Evolutionary conservation across 2,329 filamentous ascomycete genomes (phyloP).

Genomic region (Microdochium paspali): DNA sequence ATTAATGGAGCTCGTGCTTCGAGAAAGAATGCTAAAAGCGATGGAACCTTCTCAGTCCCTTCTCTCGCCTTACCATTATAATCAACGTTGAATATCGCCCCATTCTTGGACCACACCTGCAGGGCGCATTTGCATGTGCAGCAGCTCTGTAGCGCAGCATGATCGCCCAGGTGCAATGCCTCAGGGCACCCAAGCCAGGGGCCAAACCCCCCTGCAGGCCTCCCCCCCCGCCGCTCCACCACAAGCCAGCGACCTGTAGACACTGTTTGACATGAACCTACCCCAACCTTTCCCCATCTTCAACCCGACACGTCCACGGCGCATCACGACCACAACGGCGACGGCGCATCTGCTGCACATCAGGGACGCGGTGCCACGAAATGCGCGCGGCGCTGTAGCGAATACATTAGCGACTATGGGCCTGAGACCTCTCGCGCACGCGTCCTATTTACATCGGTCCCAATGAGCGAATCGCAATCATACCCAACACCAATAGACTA

Average conservation of each 20-base stretch:
- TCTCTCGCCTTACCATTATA: no score
- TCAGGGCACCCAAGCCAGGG: background rate
- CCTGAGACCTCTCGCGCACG: background rate
- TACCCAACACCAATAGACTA: background rate
- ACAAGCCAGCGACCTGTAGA: background rate
- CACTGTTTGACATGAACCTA: background rate
- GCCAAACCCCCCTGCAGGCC: background rate
- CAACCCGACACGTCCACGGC: background rate
- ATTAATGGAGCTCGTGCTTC: no score
- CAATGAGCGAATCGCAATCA: background rate
- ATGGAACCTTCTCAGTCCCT: no score
- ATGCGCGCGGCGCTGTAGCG: background rate
- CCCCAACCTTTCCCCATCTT: background rate
- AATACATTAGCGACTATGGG: background rate
- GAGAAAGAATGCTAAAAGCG: no score
- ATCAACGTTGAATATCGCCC: no score
- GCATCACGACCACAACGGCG: background rate
- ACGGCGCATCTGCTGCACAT: background rate
- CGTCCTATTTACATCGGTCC: background rate
- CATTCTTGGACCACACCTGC: no score
- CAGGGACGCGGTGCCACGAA: background rate
- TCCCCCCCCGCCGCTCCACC: background rate
- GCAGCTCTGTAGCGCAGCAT: no score
- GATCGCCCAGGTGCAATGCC: no score
- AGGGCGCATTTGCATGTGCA: no score